These are phyloP conservation scores for Amanita phalloides DNA, from an alignment of 768 basidiomycete species.

Conservation along the genomic window DNA sequence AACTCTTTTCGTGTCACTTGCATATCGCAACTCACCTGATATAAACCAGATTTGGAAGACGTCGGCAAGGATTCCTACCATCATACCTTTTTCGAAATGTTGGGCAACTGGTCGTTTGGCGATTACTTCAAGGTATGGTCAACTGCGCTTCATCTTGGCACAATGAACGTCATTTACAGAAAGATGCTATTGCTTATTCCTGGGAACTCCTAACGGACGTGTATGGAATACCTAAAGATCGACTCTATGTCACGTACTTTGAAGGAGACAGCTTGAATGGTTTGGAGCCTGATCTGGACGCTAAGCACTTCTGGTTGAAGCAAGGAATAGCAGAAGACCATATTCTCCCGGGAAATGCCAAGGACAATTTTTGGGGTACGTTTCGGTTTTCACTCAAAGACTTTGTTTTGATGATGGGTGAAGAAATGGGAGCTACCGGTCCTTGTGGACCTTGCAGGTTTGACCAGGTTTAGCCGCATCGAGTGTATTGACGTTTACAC, in stretches of 20 bases:
- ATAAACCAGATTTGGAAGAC: slow-evolving; percentile 79
- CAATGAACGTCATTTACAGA: slow-evolving; percentile 31
- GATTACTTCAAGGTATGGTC: slow-evolving; percentile 93
- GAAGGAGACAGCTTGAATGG: slow-evolving; percentile 85
- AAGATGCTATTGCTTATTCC: slow-evolving; percentile 87
- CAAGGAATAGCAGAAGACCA: slow-evolving; percentile 84
- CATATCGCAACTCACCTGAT: not conserved
- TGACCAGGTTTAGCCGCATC: slow-evolving; percentile 9
- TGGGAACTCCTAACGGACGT: slow-evolving; percentile 92
- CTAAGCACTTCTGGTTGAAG: slow-evolving; percentile 79
- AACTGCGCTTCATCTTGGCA: slow-evolving; percentile 7
- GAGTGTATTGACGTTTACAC: not conserved
- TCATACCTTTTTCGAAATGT: slow-evolving; percentile 98
- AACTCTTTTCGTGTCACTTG: not conserved
- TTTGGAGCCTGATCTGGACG: slow-evolving; percentile 82
- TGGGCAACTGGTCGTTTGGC: slow-evolving; percentile 99
- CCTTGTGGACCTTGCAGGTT: slow-evolving; percentile 96
- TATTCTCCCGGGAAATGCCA: slow-evolving; percentile 87
- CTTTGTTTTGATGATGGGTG: slow-evolving; percentile 5
- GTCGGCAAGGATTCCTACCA: slow-evolving; percentile 99
- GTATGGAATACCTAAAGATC: slow-evolving; percentile 80
- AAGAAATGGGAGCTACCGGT: slow-evolving; percentile 98
- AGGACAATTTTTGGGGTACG: slow-evolving; percentile 99
- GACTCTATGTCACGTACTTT: slow-evolving; percentile 96
- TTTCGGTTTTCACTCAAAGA: slow-evolving; percentile 1